Evolutionary conservation across 768 basidiomycete genomes (phyloP).

Genomic region (Suillus ampliporus): DNA sequence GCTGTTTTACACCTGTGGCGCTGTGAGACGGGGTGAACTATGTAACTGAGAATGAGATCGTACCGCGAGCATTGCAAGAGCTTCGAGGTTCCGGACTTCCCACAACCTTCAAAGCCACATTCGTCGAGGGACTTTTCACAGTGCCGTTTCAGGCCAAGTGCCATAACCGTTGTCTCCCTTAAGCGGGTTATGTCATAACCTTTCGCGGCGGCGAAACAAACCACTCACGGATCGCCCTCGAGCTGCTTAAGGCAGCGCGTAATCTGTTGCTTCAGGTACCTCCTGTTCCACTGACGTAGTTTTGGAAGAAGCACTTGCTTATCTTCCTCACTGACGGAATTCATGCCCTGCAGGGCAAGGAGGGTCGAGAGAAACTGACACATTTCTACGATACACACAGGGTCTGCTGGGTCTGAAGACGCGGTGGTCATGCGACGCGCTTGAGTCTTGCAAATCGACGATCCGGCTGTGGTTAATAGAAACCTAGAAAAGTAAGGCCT

Average conservation of each 20-base stretch:
- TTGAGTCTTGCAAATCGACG: conserved; percentile 42
- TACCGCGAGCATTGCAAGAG: conserved; percentile 42
- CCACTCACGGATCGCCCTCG: conserved; percentile 34
- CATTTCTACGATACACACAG: conserved; percentile 36
- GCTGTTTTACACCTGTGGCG: conserved; percentile 45
- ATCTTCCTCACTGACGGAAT: conserved; percentile 36
- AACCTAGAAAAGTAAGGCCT: conserved; percentile 52
- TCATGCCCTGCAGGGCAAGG: conserved; percentile 44
- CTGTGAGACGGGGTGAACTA: not conserved
- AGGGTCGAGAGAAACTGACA: conserved; percentile 49
- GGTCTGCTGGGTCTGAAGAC: conserved; percentile 16
- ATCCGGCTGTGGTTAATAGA: conserved; percentile 34
- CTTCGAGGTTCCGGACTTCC: conserved; percentile 29
- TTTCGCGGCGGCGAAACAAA: not conserved
- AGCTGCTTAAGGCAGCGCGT: conserved; percentile 43
- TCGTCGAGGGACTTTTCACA: conserved; percentile 36
- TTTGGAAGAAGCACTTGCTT: conserved; percentile 40
- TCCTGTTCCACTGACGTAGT: conserved; percentile 38
- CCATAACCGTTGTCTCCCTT: conserved; percentile 37
- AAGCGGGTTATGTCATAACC: not conserved
- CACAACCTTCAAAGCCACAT: conserved; percentile 40
- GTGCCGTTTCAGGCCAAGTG: conserved; percentile 32
- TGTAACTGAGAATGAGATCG: not conserved
- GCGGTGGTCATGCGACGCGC: conserved; percentile 40
- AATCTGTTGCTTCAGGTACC: conserved; percentile 19